Evolutionary conservation across 2,329 filamentous ascomycete genomes (phyloP).

Genomic region (Aureobasidium namibiae): DNA sequence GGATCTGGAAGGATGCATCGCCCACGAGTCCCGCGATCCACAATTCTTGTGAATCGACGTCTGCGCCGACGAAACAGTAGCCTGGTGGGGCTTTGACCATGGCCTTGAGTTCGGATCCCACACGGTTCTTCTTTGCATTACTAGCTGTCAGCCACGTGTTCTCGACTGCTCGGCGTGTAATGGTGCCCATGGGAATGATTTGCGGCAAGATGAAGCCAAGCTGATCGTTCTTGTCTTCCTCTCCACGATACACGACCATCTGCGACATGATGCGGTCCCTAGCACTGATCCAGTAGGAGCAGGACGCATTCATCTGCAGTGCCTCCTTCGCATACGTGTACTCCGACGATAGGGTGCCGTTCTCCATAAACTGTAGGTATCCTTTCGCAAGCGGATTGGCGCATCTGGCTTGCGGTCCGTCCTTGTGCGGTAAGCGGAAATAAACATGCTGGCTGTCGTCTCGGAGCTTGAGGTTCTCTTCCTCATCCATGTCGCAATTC

Average conservation of each 20-base stretch:
- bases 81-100: constrained; percentile 90
- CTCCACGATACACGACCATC: constrained; percentile 79
- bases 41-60: constrained; percentile 93
- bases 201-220: constrained; percentile 86
- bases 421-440: constrained; percentile 94
- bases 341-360: constrained; percentile 76
- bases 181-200: constrained; percentile 95
- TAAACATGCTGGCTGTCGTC: constrained; percentile 62
- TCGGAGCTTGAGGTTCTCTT: constrained; percentile 56
- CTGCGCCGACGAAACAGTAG: constrained; percentile 89
- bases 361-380: constrained; percentile 86
- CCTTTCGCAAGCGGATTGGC: constrained; percentile 83
- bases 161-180: constrained; percentile 87
- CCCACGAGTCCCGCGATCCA: constrained; percentile 97
- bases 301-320: constrained; percentile 95
- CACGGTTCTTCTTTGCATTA: constrained; percentile 91
- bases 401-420: constrained; percentile 79
- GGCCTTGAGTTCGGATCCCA: constrained; percentile 92
- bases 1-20: constrained; percentile 87
- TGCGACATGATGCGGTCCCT: constrained; percentile 90
- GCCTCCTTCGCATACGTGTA: constrained; percentile 89
- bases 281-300: constrained; percentile 98
- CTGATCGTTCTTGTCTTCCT: constrained; percentile 33
- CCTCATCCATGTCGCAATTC: constrained; percentile 67
- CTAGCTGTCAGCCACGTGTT: constrained; percentile 98